phyloP scores from a whole-genome alignment of 2,329 filamentous ascomycete genomes.

The Alternaria alternata region DNA sequence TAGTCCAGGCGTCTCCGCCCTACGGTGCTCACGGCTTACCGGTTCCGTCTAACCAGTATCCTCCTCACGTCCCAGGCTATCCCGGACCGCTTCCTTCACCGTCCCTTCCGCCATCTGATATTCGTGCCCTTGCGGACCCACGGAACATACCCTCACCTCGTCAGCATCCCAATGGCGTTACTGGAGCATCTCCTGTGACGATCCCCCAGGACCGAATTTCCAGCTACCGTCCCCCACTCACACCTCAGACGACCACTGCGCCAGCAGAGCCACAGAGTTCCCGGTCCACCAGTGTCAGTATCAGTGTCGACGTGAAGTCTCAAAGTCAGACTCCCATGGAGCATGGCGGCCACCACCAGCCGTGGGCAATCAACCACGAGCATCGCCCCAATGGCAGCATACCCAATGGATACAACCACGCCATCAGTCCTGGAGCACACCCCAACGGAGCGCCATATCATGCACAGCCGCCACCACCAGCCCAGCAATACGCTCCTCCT shows the following conservation, averaged over 20 bases:
- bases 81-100: constrained; percentile 40
- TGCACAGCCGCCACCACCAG: constrained; percentile 37
- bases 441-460: constrained; percentile 44
- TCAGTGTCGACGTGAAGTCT: constrained; percentile 38
- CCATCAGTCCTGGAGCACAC: constrained; percentile 40
- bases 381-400: constrained; percentile 45
- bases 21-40: constrained; percentile 37
- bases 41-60: constrained; percentile 34
- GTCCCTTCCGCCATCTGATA: constrained; percentile 44
- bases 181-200: constrained; percentile 40
- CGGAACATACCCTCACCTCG: constrained; percentile 45
- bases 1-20: constrained; percentile 42
- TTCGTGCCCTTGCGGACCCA: constrained; percentile 44
- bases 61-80: constrained; percentile 31
- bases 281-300: constrained; percentile 35
- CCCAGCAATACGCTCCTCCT: constrained; percentile 43
- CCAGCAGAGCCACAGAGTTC: constrained; percentile 35
- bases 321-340: constrained; percentile 45
- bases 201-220: constrained; percentile 47
- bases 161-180: constrained; percentile 48
- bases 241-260: constrained; percentile 37
- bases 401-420: constrained; percentile 43
- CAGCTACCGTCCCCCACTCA: constrained; percentile 43
- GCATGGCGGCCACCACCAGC: constrained; percentile 43
- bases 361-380: constrained; percentile 45